Percentiles rank a stretch among this genome's conserved stretches.
These are phyloP conservation scores for Botrytis paeoniae DNA, from an alignment of 2,329 filamentous ascomycete species.

Conservation along the genomic window DNA sequence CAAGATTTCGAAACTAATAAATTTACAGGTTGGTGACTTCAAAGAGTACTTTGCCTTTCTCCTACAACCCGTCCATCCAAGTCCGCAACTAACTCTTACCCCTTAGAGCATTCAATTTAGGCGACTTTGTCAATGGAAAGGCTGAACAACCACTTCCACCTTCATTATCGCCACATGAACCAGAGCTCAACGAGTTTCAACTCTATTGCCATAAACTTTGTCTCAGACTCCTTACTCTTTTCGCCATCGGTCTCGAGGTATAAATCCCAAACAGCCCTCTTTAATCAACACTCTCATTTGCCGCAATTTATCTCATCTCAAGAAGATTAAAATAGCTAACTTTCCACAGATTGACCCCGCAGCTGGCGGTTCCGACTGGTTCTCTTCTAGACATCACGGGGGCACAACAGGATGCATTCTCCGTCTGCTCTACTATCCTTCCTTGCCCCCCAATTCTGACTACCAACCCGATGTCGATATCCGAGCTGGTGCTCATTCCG, in stretches of 20 bases:
- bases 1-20: slow-evolving; percentile 19
- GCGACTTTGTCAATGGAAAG: slow-evolving; percentile 64
- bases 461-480: slow-evolving; percentile 59
- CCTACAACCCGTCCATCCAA: slow-evolving; percentile 31
- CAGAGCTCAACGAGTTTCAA: slow-evolving; percentile 64
- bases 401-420: slow-evolving; percentile 49
- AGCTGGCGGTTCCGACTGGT: slow-evolving; percentile 40
- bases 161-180: slow-evolving; percentile 57
- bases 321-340: background rate
- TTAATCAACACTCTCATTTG: background rate
- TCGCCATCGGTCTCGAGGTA: slow-evolving; percentile 73
- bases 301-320: background rate
- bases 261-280: background rate
- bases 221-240: slow-evolving; percentile 67
- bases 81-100: background rate
- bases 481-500: slow-evolving; percentile 86
- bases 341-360: slow-evolving; percentile 29
- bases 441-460: slow-evolving; percentile 43
- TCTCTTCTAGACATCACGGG: slow-evolving; percentile 58
- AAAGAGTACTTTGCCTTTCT: slow-evolving; percentile 64
- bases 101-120: slow-evolving; percentile 84
- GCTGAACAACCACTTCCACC: slow-evolving; percentile 74
- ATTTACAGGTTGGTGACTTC: slow-evolving; percentile 68
- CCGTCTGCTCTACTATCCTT: slow-evolving; percentile 71
- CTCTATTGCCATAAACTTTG: slow-evolving; percentile 70